Evolutionary conservation across 2,329 filamentous ascomycete genomes (phyloP), one percentile per base, ranked within the genome.

Genomic region (Cordyceps cateniannulata): DNA sequence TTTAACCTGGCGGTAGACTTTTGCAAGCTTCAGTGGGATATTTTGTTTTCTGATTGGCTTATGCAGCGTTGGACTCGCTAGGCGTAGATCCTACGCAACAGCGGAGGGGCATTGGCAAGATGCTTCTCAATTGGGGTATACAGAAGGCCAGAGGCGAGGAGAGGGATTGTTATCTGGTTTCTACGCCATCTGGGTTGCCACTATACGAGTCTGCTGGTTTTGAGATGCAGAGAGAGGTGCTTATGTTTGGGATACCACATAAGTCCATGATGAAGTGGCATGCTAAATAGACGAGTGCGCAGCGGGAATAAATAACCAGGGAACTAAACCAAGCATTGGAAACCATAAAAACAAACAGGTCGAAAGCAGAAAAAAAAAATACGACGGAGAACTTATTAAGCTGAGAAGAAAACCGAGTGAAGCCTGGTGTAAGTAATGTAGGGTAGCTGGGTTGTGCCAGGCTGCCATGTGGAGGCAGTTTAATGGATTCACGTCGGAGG

Each of bases 71-170:
- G 25, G 64, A 65, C 53, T 62, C 61, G 27, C 40, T 66, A 3
- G 65, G 60, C 3, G 65, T 66, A n/a, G 60, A 65, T 53, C 62
- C 63, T 10, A 45, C 20, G 5, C 50, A 66, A 6, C 63, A 64
- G 27, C 35, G 64, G 27, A 62, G 45, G 45, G 64, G 64, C 4
- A 61, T 65, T 18, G 65, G 65, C 10, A 63, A 40, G 42, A 56
- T 62, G 42, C 64, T 66, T 14, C 20, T 66, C 8, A 49, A 63
- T 35, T 66, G 64, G 63, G 64, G 65, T 12, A 9, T 65, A 24
- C 20, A 60, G 20, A 52, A 62, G 44, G 64, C 64, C 8, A 44
- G 32, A n/a, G 59, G 60, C 14, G 55, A 62, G 14, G 50, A 49
- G 38, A 54, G 55, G 49, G 63, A 62, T 35, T 62, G 56, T 47